These are phyloP conservation scores for Eucalyptus viminalis DNA, from an alignment of 345 rosid species.

Conservation along the genomic window DNA sequence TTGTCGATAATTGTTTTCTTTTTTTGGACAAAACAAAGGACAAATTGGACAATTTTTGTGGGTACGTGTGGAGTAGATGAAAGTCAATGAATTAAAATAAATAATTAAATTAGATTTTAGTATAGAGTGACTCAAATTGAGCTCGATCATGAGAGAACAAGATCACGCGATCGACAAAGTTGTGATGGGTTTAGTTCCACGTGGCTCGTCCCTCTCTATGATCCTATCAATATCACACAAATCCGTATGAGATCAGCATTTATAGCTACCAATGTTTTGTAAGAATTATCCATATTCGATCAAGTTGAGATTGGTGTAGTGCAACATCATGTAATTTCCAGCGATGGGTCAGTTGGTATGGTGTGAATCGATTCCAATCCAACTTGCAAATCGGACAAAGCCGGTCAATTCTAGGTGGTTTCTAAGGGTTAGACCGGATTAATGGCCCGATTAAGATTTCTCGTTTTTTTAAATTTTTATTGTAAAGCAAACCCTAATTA, in stretches of 20 bases:
- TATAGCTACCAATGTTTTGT: rapidly evolving
- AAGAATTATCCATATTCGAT: background rate
- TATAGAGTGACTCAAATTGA: background rate
- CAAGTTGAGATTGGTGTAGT: background rate
- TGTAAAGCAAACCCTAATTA: too few relatives aligned
- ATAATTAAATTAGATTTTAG: too few relatives aligned
- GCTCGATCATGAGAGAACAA: background rate
- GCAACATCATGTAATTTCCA: too few relatives aligned
- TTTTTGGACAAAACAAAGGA: too few relatives aligned
- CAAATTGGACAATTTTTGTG: background rate
- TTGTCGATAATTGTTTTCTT: background rate
- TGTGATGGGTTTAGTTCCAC: background rate
- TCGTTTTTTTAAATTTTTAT: rapidly evolving
- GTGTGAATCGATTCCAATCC: too few relatives aligned
- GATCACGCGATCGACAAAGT: rapidly evolving
- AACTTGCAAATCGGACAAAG: too few relatives aligned
- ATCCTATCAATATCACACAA: background rate
- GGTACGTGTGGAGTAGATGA: background rate
- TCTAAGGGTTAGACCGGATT: rapidly evolving
- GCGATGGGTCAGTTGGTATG: too few relatives aligned
- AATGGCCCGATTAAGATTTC: too few relatives aligned
- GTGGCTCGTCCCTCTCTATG: rapidly evolving
- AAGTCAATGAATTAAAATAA: background rate
- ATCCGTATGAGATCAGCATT: background rate
- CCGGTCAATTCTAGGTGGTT: rapidly evolving